A percentile compares a stretch with the other conserved stretches of the same genome.
These are phyloP conservation scores for Coniella lustricola DNA, from an alignment of 2,329 filamentous ascomycete genomes.

Conservation along the genomic window DNA sequence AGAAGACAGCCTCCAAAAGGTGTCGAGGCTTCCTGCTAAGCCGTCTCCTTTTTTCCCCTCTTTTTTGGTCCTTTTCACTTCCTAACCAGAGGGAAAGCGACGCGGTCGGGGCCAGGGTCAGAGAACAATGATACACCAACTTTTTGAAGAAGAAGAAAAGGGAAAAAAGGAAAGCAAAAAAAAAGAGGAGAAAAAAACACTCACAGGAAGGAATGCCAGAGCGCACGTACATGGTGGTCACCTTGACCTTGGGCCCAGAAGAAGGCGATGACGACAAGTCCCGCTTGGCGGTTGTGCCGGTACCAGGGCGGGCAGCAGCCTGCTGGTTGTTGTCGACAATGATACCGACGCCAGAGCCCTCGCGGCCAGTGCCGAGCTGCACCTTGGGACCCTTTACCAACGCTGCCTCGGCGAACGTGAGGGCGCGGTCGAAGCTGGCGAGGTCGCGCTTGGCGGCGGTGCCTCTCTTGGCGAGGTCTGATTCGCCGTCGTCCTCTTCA, in stretches of 20 bases:
- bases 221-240: constrained; percentile 41
- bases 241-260: constrained; percentile 33
- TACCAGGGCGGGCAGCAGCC: constrained; percentile 16
- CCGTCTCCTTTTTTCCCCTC: no score
- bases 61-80: no score
- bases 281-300: constrained; percentile 9
- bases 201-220: constrained; percentile 36
- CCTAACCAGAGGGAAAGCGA: not conserved
- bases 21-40: no score
- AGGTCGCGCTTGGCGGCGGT: constrained; percentile 40
- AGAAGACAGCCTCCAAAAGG: no score
- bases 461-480: no score
- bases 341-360: constrained; percentile 33
- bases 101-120: no score
- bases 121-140: not conserved
- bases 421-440: constrained; percentile 39
- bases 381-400: constrained; percentile 39
- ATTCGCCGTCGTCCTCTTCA: constrained; percentile 22
- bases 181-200: constrained; percentile 18
- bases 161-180: not conserved
- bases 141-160: not conserved
- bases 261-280: constrained; percentile 22
- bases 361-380: constrained; percentile 38
- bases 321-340: constrained; percentile 26
- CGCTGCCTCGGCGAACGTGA: constrained; percentile 38